Evolutionary conservation across 2,329 filamentous ascomycete genomes (phyloP), one percentile per base, ranked within the genome.

Genomic region (Aspergillus fructus): DNA sequence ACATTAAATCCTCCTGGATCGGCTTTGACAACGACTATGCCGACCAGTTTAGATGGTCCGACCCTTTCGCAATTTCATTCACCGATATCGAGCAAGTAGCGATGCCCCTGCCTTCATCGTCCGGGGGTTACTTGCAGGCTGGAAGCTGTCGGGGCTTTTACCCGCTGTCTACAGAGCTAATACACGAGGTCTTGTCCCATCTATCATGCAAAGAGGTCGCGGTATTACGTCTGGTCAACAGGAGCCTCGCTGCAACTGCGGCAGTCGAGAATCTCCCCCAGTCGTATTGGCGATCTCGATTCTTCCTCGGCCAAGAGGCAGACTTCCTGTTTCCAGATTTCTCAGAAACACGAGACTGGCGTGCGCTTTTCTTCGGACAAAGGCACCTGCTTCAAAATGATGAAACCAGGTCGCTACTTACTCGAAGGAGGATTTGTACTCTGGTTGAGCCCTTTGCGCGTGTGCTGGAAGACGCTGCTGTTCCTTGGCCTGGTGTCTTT

Each of bases 281-380:
- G 49, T 60, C 56, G 3, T 63, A 55, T 30, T 64, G 62, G 62
- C 52, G 56, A 33, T 49, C 21, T 34, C 49, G 58, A 27, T 62
- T 64, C 37, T 21, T 55, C 17, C 46, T 51, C 40, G 54, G 59
- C 13, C 43, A 59, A n/a, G 56, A 55, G n/a, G 43, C 49, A 11
- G 61, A 58, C 27, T 64, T 62, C 23, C 5, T 63, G 5, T 63
- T 62, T 23, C 53, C 59, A 4, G 45, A 33, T 17, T 41, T 53
- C 12, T 34, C 41, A 4, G 19, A 49, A 4, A 45, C 1, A 23
- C 49, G 42, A 12, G 33, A 64, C 30, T 64, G 62, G 63, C 54
- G 11, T 46, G 34, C 47, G 6, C 42, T 63, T 27, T 59, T 56
- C n/a, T 53, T 59, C 41, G 56, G 41, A 3, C 45, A 42, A 4